Evolutionary conservation across 148 eudicot genomes (phyloP).

Genomic region (Bassia scoparia): DNA sequence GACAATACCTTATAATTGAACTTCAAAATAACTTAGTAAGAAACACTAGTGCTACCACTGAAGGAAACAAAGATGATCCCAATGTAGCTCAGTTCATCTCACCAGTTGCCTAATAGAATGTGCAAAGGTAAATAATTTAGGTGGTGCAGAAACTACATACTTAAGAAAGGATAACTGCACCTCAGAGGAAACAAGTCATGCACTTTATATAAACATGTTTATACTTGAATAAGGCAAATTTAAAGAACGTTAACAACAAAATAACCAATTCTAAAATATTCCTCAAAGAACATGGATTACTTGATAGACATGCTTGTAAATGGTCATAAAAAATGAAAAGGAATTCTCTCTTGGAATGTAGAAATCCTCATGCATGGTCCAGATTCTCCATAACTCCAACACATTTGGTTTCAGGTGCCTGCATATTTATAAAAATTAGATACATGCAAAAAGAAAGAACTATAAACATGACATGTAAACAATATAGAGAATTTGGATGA

Average conservation of each 20-base stretch:
- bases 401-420: slow-evolving; percentile 93
- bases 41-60: too few relatives aligned
- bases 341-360: slow-evolving; percentile 70
- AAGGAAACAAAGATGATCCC: background rate
- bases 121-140: slow-evolving; percentile 78
- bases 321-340: slow-evolving; percentile 71
- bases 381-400: slow-evolving; percentile 62
- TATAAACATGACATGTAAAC: background rate
- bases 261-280: background rate
- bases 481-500: background rate
- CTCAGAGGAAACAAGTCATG: slow-evolving; percentile 94
- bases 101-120: slow-evolving; percentile 79
- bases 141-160: slow-evolving; percentile 69
- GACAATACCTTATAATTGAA: too few relatives aligned
- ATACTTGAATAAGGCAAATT: background rate
- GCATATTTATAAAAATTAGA: slow-evolving; percentile 25
- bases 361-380: slow-evolving; percentile 93
- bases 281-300: slow-evolving; percentile 27
- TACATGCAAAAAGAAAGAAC: slow-evolving; percentile 5
- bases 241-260: background rate
- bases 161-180: slow-evolving; percentile 90
- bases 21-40: too few relatives aligned
- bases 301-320: slow-evolving; percentile 67
- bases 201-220: slow-evolving; percentile 7
- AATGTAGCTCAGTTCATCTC: slow-evolving; percentile 19